phyloP scores from a whole-genome alignment of 345 rosid species.

The Citrus reticulata region DNA sequence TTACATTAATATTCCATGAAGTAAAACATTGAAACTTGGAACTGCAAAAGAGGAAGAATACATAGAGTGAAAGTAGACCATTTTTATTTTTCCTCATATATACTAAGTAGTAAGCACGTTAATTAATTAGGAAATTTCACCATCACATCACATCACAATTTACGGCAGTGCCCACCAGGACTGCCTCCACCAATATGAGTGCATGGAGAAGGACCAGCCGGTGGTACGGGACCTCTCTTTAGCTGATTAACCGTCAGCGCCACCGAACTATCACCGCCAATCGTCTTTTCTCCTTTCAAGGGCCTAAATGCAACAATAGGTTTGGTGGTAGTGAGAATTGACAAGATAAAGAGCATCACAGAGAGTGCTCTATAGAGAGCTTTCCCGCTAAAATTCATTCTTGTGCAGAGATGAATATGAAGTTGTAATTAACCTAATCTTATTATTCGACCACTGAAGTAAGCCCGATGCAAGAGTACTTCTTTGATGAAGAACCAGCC shows the following conservation, averaged over 20 bases:
- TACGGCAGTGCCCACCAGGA: background rate
- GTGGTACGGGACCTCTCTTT: constrained; percentile 1
- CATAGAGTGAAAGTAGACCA: background rate
- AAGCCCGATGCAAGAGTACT: background rate
- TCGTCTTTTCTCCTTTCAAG: background rate
- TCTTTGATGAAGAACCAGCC: background rate
- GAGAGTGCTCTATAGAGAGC: background rate
- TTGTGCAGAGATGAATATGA: background rate
- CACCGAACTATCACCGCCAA: background rate
- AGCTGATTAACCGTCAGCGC: background rate
- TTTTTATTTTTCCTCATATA: background rate
- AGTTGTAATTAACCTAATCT: background rate
- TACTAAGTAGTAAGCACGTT: background rate
- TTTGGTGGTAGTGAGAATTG: background rate
- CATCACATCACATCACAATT: background rate
- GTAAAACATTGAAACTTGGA: background rate
- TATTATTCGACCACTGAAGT: background rate
- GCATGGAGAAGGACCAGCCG: background rate
- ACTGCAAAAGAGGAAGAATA: background rate
- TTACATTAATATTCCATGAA: background rate
- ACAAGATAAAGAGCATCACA: background rate
- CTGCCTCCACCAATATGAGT: background rate
- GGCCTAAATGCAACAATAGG: background rate
- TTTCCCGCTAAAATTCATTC: constrained; percentile 1
- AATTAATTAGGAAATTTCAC: background rate